Base-by-base conservation (phyloP, 202 grass and related monocot species). In the Zizania palustris region DNA sequence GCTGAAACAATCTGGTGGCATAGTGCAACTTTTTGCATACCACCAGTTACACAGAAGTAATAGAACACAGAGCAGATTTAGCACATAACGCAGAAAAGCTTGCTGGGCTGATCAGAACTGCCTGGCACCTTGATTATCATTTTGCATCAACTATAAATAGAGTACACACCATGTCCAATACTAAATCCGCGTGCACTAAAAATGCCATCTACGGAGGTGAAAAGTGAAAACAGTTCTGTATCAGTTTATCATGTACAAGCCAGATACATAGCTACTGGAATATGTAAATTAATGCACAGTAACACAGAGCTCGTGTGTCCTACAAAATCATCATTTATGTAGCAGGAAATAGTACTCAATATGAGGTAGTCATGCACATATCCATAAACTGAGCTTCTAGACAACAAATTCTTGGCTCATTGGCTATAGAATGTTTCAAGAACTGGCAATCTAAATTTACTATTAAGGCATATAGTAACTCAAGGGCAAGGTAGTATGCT, bases 91-190 rank as follows among this genome's bases (percentile, higher is more conserved):
- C 28, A 55, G 19, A 76, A 63, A 60, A 63, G 11, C 8, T 77
- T 77, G 53, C 13, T 63, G 45, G 63, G 34, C 18, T 9, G n/a
- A 73, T 66, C 16, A 73, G 4, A 72, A 72, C 14, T 67, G 67
- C 28, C 28, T 28, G 28, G 28, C 28, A 73, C 14, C 38, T 15
- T 63, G 8, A 22, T 5, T 68, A 2, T 43, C 3, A 45, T 41
- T 71, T 43, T 50, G 49, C 41, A 46, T 69, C 53, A 67, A 28
- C 21, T 46, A 7, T 45, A 62, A 0, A 46, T 4, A 28, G 14
- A 37, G 4, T 28, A 78, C 38, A n/a, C 28, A 28, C 28, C 28
- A 28, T 28, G 28, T 28, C 28, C 28, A 28, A 28, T 28, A 28
- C 28, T 28, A 28, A 28, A 28, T 28, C 28, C 21, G 53, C 5